These are phyloP conservation scores for Kwoniella bestiolae DNA, from an alignment of 768 basidiomycete species.

Conservation along the genomic window DNA sequence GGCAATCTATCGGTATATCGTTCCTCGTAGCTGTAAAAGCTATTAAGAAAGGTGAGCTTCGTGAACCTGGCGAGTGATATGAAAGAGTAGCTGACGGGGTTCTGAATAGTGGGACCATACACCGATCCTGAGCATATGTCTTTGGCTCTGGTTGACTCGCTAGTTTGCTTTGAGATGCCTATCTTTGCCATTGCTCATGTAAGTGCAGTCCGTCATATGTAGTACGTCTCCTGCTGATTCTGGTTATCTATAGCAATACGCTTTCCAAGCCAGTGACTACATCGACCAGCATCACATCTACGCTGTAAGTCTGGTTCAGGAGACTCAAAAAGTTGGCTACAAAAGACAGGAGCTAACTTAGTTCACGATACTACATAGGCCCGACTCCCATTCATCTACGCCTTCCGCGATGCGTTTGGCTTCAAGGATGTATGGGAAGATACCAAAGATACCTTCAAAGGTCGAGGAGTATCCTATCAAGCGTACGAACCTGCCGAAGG, in stretches of 20 bases:
- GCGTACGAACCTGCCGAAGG: slow-evolving; percentile 97
- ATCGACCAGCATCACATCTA: slow-evolving; percentile 68
- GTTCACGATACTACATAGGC: slow-evolving; percentile 32
- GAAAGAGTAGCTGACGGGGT: slow-evolving; percentile 1
- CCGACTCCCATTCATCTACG: slow-evolving; percentile 85
- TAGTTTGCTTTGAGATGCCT: slow-evolving; percentile 97
- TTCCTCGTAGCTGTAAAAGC: slow-evolving; percentile 80
- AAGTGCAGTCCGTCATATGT: slow-evolving; percentile 30
- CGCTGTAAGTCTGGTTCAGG: slow-evolving; percentile 62
- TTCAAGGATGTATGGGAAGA: slow-evolving; percentile 85
- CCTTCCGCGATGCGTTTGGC: slow-evolving; percentile 86
- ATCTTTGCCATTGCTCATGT: slow-evolving; percentile 92
- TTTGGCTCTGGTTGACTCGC: slow-evolving; percentile 81
- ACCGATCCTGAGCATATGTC: slow-evolving; percentile 87
- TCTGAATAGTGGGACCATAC: slow-evolving; percentile 71
- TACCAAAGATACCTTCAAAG: slow-evolving; percentile 75
- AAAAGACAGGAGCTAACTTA: neutral
- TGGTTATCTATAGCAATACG: slow-evolving; percentile 62
- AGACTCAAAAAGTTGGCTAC: neutral
- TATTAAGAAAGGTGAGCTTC: slow-evolving; percentile 65
- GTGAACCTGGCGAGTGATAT: neutral
- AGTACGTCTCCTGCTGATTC: neutral
- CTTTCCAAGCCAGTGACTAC: slow-evolving; percentile 89
- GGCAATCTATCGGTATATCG: slow-evolving; percentile 88
- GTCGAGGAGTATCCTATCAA: slow-evolving; percentile 91